A percentile compares a stretch with the other conserved stretches of the same genome.
Evolutionary conservation across 2,329 filamentous ascomycete genomes (phyloP).

Genomic region (Aureobasidium lini): DNA sequence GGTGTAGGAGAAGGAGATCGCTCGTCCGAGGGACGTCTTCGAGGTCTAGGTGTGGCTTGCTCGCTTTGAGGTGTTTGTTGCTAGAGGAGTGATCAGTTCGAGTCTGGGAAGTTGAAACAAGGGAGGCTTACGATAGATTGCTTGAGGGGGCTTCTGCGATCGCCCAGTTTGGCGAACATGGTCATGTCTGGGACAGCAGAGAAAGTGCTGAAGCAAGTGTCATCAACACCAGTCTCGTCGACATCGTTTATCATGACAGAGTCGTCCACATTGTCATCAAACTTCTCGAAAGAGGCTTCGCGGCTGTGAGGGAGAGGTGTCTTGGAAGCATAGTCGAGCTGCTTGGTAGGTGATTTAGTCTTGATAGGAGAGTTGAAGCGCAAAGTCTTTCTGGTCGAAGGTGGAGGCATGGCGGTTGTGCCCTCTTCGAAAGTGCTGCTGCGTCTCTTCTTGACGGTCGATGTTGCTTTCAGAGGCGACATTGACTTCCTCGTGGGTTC

Average conservation of each 20-base stretch:
- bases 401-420: slow-evolving; percentile 1
- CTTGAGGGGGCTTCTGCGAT: slow-evolving; percentile 26
- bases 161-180: slow-evolving; percentile 66
- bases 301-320: slow-evolving; percentile 18
- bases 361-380: slow-evolving; percentile 20
- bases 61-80: slow-evolving; percentile 21
- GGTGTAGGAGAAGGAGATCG: slow-evolving; percentile 47
- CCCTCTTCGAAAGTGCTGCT: slow-evolving; percentile 10
- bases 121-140: background rate
- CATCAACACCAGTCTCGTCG: slow-evolving; percentile 45
- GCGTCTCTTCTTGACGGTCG: slow-evolving; percentile 22
- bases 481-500: slow-evolving; percentile 13
- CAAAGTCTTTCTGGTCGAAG: slow-evolving; percentile 18
- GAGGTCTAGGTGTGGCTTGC: slow-evolving; percentile 45
- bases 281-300: slow-evolving; percentile 2
- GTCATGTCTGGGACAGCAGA: slow-evolving; percentile 86
- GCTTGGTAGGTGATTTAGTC: slow-evolving; percentile 5
- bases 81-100: background rate
- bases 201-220: slow-evolving; percentile 77
- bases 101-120: background rate
- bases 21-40: slow-evolving; percentile 34
- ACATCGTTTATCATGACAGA: slow-evolving; percentile 15
- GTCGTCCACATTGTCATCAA: background rate
- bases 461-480: slow-evolving; percentile 21
- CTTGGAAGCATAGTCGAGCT: slow-evolving; percentile 14